Percentiles rank a stretch among this genome's conserved stretches.
phyloP scores from a whole-genome alignment of 2,329 filamentous ascomycete genomes.

The Hypoxylon sp. region DNA sequence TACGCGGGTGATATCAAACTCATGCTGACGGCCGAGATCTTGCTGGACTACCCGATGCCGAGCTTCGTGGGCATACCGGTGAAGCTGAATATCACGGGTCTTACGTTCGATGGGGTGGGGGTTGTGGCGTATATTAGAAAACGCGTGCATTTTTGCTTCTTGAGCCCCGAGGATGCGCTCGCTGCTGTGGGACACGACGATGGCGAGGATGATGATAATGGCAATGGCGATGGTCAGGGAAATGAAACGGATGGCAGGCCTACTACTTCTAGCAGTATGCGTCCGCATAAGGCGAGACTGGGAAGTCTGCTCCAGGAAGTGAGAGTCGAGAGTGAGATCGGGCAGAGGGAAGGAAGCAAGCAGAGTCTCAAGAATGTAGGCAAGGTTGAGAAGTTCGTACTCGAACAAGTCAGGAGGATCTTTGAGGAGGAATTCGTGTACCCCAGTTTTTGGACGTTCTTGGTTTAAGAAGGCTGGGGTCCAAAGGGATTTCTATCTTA shows the following conservation, averaged over 20 bases:
- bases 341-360: conserved; percentile 89
- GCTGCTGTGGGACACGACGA: conserved; percentile 73
- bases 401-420: conserved; percentile 95
- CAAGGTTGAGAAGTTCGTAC: conserved; percentile 97
- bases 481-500: neutral
- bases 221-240: conserved; percentile 35
- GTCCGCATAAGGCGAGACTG: conserved; percentile 59
- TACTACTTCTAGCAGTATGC: conserved; percentile 36
- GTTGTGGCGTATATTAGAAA: conserved; percentile 92
- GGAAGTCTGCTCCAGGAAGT: conserved; percentile 92
- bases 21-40: conserved; percentile 92
- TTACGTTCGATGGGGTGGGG: conserved; percentile 95
- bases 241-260: conserved; percentile 38
- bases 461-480: conserved; percentile 70
- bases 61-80: conserved; percentile 97
- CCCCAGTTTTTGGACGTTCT: conserved; percentile 97
- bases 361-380: conserved; percentile 98
- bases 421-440: conserved; percentile 99
- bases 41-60: conserved; percentile 98
- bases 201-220: conserved; percentile 49
- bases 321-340: conserved; percentile 97
- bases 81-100: conserved; percentile 92
- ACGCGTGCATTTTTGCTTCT: conserved; percentile 92
- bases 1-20: conserved; percentile 91
- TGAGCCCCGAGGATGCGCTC: conserved; percentile 91